A percentile compares a stretch with the other conserved stretches of the same genome.
phyloP scores from a whole-genome alignment of 768 basidiomycete genomes.

The Clavulina sp. region DNA sequence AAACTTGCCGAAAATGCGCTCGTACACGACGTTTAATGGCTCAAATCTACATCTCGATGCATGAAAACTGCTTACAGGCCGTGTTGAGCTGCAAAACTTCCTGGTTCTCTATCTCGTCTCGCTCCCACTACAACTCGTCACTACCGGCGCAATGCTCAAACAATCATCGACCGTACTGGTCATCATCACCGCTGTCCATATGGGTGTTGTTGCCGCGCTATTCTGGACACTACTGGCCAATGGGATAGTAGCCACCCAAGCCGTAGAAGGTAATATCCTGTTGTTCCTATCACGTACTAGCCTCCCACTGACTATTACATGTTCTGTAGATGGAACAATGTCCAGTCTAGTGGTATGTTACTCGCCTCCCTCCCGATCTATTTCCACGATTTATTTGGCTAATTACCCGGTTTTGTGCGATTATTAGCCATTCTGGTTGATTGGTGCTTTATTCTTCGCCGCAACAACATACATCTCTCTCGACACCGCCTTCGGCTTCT shows the following conservation, averaged over 20 bases:
- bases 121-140: constrained; percentile 62
- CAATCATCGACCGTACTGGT: constrained; percentile 62
- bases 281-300: no score
- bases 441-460: constrained; percentile 43
- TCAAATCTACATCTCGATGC: no score
- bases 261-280: constrained; percentile 87
- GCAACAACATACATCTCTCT: constrained; percentile 70
- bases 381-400: not conserved
- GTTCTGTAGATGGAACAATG: constrained; percentile 45
- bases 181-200: constrained; percentile 59
- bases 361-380: constrained; percentile 1
- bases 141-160: constrained; percentile 57
- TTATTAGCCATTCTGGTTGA: constrained; percentile 41
- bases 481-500: constrained; percentile 58
- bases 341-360: constrained; percentile 44
- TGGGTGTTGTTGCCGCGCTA: constrained; percentile 53
- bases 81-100: constrained; percentile 53
- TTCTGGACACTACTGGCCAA: constrained; percentile 56
- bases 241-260: constrained; percentile 65
- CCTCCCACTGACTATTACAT: constrained; percentile 28
- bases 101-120: constrained; percentile 50
- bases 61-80: no score
- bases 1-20: no score
- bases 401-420: not conserved
- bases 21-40: no score